A percentile compares a stretch with the other conserved stretches of the same genome.
Conservation (phyloP, 768 basidiomycete species). For the Kwoniella sp. region DNA sequence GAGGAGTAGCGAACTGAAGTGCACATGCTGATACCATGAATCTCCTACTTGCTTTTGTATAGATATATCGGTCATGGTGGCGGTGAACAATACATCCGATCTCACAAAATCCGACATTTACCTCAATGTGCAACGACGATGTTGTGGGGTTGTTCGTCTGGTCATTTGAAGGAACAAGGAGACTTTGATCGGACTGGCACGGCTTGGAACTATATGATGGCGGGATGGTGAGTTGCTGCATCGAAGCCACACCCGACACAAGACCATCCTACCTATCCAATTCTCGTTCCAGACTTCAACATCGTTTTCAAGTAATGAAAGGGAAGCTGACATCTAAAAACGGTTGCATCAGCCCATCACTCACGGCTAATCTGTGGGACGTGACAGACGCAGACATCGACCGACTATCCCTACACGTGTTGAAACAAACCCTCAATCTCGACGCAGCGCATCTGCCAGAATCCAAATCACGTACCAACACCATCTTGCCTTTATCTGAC, state of each 20-base stretch:
- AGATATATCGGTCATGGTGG: slow-evolving; percentile 98
- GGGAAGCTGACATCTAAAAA: neutral
- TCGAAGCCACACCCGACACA: too few species aligned
- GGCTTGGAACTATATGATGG: slow-evolving; percentile 93
- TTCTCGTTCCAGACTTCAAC: too few species aligned
- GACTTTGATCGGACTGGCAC: slow-evolving; percentile 91
- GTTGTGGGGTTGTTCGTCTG: slow-evolving; percentile 99
- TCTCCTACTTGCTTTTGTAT: neutral
- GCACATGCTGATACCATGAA: neutral
- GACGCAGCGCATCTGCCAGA: slow-evolving; percentile 40
- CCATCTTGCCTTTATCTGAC: slow-evolving; percentile 37
- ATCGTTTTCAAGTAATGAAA: too few species aligned
- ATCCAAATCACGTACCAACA: slow-evolving; percentile 5
- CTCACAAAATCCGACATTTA: slow-evolving; percentile 78
- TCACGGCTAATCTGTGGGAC: slow-evolving; percentile 96
- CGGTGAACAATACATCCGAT: slow-evolving; percentile 88
- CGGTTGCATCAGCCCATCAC: slow-evolving; percentile 67
- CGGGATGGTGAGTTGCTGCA: slow-evolving; percentile 77
- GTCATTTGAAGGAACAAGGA: slow-evolving; percentile 81
- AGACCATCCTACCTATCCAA: neutral
- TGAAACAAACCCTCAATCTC: slow-evolving; percentile 67
- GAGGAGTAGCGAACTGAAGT: neutral
- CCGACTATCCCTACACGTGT: slow-evolving; percentile 80
- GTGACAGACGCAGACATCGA: slow-evolving; percentile 98
- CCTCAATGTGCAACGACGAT: slow-evolving; percentile 87